Evolutionary conservation across 2,329 filamentous ascomycete species (phyloP).

Genomic region (Ophiobolus disseminans): DNA sequence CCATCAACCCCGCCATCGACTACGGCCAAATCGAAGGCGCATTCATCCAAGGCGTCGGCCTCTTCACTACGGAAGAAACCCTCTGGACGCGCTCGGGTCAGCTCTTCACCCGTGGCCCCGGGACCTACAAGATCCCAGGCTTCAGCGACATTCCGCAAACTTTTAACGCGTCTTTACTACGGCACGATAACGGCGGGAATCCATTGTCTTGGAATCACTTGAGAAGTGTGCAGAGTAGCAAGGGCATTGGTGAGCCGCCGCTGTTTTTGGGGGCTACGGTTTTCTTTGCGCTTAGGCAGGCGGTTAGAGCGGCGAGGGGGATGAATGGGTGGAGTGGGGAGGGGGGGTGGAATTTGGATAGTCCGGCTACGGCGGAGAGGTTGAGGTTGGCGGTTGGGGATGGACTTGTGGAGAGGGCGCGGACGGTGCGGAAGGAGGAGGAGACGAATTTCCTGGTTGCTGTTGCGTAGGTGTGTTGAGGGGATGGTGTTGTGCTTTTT

Average conservation of each 20-base stretch:
- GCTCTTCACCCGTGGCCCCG: conserved; percentile 68
- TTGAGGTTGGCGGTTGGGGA: conserved; percentile 80
- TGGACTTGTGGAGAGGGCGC: conserved; percentile 74
- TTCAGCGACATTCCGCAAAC: conserved; percentile 86
- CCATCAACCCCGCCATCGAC: conserved; percentile 78
- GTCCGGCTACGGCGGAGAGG: conserved; percentile 82
- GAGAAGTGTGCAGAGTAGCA: conserved; percentile 79
- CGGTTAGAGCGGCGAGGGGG: conserved; percentile 73
- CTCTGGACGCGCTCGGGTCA: conserved; percentile 72
- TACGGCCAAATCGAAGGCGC: conserved; percentile 85
- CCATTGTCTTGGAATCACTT: conserved; percentile 79
- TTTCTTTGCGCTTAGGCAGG: conserved; percentile 87
- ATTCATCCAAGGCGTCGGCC: conserved; percentile 78
- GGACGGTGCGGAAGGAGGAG: conserved; percentile 72
- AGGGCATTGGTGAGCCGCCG: conserved; percentile 76
- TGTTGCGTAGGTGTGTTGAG: conserved; percentile 23
- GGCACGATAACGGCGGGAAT: conserved; percentile 62
- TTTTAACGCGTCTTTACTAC: conserved; percentile 82
- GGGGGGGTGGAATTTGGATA: conserved; percentile 68
- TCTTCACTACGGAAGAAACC: conserved; percentile 79
- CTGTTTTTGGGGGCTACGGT: conserved; percentile 81
- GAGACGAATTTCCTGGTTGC: conserved; percentile 57
- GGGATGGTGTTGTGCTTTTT: background rate
- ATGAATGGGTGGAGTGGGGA: conserved; percentile 44
- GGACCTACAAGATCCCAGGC: conserved; percentile 85